These are phyloP conservation scores for Emmonsiellopsis sp. DNA, from an alignment of 2,329 filamentous ascomycete genomes.

Conservation along the genomic window DNA sequence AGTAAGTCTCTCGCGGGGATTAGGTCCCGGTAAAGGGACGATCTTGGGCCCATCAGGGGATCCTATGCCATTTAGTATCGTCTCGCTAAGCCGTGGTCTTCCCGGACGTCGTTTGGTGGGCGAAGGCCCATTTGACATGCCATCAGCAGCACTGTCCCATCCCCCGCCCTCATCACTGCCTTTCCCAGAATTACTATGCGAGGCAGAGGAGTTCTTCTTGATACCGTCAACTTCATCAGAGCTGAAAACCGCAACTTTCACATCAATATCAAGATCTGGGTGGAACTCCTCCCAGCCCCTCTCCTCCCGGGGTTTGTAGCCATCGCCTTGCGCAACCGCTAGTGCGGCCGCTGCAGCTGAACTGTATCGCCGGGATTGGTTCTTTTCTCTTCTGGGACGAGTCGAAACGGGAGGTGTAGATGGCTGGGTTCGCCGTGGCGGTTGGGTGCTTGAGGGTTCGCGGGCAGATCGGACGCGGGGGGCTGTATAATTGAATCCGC, in stretches of 20 bases:
- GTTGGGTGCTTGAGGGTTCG: constrained; percentile 43
- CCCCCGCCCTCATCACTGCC: constrained; percentile 16
- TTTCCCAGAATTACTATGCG: constrained; percentile 15
- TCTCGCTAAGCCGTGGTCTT: constrained; percentile 53
- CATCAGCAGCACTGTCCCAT: constrained; percentile 32
- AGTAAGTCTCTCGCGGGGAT: constrained; percentile 41
- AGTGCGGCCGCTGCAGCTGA: constrained; percentile 79
- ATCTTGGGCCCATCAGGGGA: constrained; percentile 48
- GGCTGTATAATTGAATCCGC: constrained; percentile 38
- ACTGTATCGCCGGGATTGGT: constrained; percentile 55
- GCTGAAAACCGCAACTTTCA: constrained; percentile 65
- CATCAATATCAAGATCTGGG: constrained; percentile 84
- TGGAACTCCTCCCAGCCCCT: constrained; percentile 97
- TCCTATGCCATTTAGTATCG: constrained; percentile 52
- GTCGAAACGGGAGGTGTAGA: constrained; percentile 28
- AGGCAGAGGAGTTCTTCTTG: constrained; percentile 31
- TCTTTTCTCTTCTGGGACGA: constrained; percentile 34
- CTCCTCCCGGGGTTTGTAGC: constrained; percentile 95
- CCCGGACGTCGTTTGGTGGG: constrained; percentile 50
- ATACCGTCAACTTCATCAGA: constrained; percentile 79
- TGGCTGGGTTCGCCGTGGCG: constrained; percentile 13
- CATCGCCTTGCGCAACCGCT: constrained; percentile 82
- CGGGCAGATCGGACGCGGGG: constrained; percentile 44
- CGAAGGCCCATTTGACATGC: constrained; percentile 26
- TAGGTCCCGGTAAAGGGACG: constrained; percentile 40